Evolutionary conservation across 768 basidiomycete species (phyloP).

Genomic region (Dioszegia hungarica): DNA sequence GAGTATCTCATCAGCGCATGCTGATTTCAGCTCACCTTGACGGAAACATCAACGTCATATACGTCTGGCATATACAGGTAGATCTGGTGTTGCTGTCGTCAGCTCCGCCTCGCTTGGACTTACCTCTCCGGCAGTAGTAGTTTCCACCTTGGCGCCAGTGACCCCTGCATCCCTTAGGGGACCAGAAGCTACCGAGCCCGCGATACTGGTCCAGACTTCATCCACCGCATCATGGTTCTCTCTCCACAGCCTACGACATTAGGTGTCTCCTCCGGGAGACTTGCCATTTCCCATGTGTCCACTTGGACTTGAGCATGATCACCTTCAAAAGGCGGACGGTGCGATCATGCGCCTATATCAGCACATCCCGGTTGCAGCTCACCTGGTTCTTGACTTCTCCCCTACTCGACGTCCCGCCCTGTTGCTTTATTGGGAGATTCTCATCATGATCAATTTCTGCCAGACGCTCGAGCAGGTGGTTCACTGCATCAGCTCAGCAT

Average conservation of each 20-base stretch:
- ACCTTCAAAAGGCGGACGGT: not conserved
- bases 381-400: conserved; percentile 19
- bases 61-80: conserved; percentile 26
- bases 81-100: conserved; percentile 13
- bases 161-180: conserved; percentile 23
- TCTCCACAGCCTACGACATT: conserved; percentile 15
- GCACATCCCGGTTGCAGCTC: not conserved
- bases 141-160: conserved; percentile 19
- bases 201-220: conserved; percentile 15
- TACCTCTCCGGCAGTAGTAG: conserved; percentile 5
- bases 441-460: conserved; percentile 18
- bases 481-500: conserved; percentile 8
- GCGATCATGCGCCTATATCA: conserved; percentile 14
- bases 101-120: not conserved
- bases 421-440: conserved; percentile 6
- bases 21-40: conserved; percentile 8
- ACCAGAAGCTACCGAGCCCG: conserved; percentile 21
- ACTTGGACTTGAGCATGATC: conserved; percentile 6
- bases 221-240: conserved; percentile 12
- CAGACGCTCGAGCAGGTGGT: conserved; percentile 6
- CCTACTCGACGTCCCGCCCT: conserved; percentile 5
- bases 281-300: conserved; percentile 29
- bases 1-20: conserved; percentile 12
- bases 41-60: conserved; percentile 7
- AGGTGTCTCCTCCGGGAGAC: conserved; percentile 6